These are phyloP conservation scores for Cubamyces lactineus DNA, from an alignment of 768 basidiomycete genomes.

Conservation along the genomic window DNA sequence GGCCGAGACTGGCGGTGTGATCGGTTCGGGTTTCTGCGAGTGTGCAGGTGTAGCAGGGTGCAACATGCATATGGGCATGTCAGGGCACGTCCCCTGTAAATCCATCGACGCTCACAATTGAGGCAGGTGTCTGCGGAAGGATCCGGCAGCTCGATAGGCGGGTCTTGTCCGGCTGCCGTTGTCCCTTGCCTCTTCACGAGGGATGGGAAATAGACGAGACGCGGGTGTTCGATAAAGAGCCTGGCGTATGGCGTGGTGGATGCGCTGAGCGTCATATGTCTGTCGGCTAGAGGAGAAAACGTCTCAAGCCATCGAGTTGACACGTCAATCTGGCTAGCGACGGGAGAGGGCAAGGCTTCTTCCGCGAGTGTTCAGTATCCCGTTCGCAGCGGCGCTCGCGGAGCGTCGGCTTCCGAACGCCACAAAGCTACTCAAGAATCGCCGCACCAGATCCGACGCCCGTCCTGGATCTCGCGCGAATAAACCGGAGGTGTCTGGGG, in stretches of 20 bases:
- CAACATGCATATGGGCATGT: background rate
- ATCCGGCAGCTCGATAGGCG: slow-evolving; percentile 17
- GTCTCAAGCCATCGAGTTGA: background rate
- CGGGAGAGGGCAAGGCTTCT: slow-evolving; percentile 21
- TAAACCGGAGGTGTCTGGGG: slow-evolving; percentile 31
- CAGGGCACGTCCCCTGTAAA: slow-evolving; percentile 13
- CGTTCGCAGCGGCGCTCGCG: slow-evolving; percentile 8
- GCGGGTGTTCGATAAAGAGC: background rate
- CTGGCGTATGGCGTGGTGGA: background rate
- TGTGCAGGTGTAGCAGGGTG: background rate
- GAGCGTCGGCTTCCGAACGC: slow-evolving; percentile 28
- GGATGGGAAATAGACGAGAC: background rate
- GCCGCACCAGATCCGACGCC: slow-evolving; percentile 18
- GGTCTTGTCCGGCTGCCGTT: slow-evolving; percentile 9
- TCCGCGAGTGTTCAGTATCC: slow-evolving; percentile 24
- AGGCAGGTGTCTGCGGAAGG: slow-evolving; percentile 5
- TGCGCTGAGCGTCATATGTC: background rate
- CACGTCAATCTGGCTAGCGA: slow-evolving; percentile 12
- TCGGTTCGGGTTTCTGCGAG: slow-evolving; percentile 14
- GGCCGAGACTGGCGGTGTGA: slow-evolving; percentile 11
- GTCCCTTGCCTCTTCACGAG: background rate
- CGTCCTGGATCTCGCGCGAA: slow-evolving; percentile 1
- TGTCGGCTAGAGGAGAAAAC: background rate
- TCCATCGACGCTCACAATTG: slow-evolving; percentile 11
- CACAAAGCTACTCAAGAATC: slow-evolving; percentile 31